Evolutionary conservation across 345 rosid species (phyloP), one percentile per base, ranked within the genome.

Genomic region (Noccaea bulbosa): DNA sequence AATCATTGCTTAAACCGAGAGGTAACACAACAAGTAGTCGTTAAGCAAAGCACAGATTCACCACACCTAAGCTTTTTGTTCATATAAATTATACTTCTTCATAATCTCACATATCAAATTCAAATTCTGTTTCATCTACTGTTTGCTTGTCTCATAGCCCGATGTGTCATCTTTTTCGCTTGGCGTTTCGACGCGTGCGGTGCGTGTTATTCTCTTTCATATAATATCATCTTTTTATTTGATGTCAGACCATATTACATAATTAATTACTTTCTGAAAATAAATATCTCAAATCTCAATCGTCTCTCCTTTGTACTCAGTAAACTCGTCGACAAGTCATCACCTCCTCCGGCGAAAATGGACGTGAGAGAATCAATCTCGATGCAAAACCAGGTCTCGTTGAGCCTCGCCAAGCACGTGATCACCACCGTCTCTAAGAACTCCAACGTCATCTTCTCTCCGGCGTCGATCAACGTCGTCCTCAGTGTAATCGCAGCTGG

Each of bases 401-500:
- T 90, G 54, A 48, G 37, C 6, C 75, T 93, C 35, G 53, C 86
- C 7, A 83, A 79, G 78, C 80, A 79, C 41, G 65, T 88, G 0
- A 75, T 86, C 71, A 51, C 75, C 51, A 73, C 78, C 44, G 77
- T 78, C 34, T 87, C 92, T 56, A 77, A 83, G 41, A 68, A 10
- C 72, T 74, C 84, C 47, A 87, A 93, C 83, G 71, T 81, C 7
- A 87, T 88, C 60, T 87, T 83, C 86, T 90, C 96, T 33, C 96
- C 98, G 20, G 83, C 83, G 14, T 93, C 97, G 45, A 79, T 90
- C 77, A 84, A 86, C 68, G 87, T 86, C 30, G 70, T 87, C 15
- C 88, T 93, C 40, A 75, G 96, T 80, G 52, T 93, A 39, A 82
- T 90, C 75, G 84, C 89, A 48, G 75, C 90, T 52, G 97, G 93